Conservation (phyloP, 176 grass and related monocot genomes). For the Tuctoria greenei region DNA sequence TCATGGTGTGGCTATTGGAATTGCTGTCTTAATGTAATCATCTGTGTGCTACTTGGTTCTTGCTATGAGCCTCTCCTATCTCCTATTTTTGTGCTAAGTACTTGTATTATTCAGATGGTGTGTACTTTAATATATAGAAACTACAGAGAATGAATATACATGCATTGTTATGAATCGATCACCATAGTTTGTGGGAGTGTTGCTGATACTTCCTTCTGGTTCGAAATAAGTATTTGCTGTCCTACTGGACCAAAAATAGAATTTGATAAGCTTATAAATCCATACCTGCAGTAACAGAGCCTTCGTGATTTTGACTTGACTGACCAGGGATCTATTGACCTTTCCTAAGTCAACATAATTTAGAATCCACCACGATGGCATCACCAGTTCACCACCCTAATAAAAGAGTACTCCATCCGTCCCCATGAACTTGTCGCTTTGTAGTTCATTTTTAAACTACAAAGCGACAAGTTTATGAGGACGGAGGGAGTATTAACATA, state of each 20-base stretch:
- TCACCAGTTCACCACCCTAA: not conserved
- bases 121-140: not conserved
- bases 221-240: no score
- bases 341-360: not conserved
- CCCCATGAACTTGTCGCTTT: no score
- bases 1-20: conserved; percentile 22
- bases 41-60: conserved; percentile 8
- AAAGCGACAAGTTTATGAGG: no score
- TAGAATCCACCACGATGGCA: not conserved
- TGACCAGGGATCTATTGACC: not conserved
- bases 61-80: conserved; percentile 11
- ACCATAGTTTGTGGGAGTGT: not conserved
- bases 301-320: not conserved
- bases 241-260: not conserved
- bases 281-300: conserved; percentile 8
- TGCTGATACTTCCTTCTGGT: no score
- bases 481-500: no score
- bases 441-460: no score
- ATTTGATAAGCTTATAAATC: not conserved
- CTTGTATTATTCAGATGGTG: not conserved
- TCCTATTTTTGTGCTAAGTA: not conserved
- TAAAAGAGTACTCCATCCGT: no score
- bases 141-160: conserved; percentile 20
- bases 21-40: conserved; percentile 15
- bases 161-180: conserved; percentile 6